Conservation (phyloP, 2,329 filamentous ascomycete species). For the Periconia sp. region DNA sequence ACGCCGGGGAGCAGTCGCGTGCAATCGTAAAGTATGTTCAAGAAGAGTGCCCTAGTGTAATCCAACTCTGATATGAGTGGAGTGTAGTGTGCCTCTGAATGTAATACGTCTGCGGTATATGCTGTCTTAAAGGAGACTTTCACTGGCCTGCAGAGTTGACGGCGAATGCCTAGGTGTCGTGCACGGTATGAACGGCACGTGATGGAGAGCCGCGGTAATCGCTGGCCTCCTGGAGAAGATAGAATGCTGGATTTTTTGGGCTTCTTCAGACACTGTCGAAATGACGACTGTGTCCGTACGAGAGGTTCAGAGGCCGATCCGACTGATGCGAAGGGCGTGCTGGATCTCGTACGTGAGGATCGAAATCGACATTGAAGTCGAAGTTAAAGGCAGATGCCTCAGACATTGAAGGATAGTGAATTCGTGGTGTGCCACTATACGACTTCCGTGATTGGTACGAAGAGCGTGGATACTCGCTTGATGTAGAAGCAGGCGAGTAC, state of each 20-base stretch:
- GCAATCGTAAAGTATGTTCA: constrained; percentile 38
- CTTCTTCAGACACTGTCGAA: constrained; percentile 16
- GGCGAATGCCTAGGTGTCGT: neutral
- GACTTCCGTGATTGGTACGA: constrained; percentile 38
- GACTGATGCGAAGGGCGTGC: constrained; percentile 18
- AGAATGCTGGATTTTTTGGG: neutral
- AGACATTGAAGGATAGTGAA: constrained; percentile 46
- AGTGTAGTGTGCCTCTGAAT: constrained; percentile 4
- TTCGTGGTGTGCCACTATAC: constrained; percentile 25
- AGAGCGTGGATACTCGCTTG: constrained; percentile 32
- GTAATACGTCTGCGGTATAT: neutral
- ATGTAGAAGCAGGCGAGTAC: constrained; percentile 43
- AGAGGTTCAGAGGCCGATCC: constrained; percentile 21
- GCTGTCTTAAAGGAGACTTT: neutral
- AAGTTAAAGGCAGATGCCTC: constrained; percentile 47
- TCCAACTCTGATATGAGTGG: too few species aligned
- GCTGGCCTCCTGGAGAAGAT: neutral
- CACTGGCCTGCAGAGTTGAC: neutral
- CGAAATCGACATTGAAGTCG: constrained; percentile 32
- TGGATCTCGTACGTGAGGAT: constrained; percentile 14
- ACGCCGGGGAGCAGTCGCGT: constrained; percentile 35
- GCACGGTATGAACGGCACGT: neutral
- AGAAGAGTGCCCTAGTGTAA: too few species aligned
- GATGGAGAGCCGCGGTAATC: neutral
- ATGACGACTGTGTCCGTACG: constrained; percentile 13